Conservation (phyloP, 495 filamentous ascomycete genomes). For the Elasticomyces elasticus region DNA sequence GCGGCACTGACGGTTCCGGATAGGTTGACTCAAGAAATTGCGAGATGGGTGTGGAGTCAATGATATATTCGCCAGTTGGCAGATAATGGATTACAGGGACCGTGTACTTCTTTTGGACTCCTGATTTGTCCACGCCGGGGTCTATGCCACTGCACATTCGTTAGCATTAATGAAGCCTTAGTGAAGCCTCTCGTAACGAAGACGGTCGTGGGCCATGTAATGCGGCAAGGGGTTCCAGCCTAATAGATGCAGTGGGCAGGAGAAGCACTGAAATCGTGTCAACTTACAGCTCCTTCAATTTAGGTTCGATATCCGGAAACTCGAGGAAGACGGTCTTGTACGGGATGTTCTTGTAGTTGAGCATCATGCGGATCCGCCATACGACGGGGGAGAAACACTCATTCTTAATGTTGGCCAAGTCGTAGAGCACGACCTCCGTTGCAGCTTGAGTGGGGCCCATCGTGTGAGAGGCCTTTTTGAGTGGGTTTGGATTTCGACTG, state of each 20-base stretch:
- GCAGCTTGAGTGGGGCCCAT: constrained; percentile 23
- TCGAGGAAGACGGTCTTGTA: constrained; percentile 36
- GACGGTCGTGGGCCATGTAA: too few relatives aligned
- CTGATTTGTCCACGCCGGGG: constrained; percentile 21
- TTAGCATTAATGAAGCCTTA: too few relatives aligned
- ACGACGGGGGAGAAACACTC: constrained; percentile 36
- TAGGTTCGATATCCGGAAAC: constrained; percentile 38
- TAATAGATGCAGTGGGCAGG: too few relatives aligned
- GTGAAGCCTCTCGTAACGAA: too few relatives aligned
- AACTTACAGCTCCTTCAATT: constrained; percentile 34
- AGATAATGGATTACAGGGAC: constrained; percentile 37
- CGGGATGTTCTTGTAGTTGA: constrained; percentile 36
- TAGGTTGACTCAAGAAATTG: constrained; percentile 37
- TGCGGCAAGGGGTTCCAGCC: too few relatives aligned
- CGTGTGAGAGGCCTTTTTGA: background rate
- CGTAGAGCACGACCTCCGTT: constrained; percentile 35
- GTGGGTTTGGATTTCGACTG: too few relatives aligned
- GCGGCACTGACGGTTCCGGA: constrained; percentile 28
- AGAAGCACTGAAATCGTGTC: constrained; percentile 9
- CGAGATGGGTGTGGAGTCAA: constrained; percentile 34
- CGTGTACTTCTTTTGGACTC: constrained; percentile 29
- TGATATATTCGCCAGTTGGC: constrained; percentile 34
- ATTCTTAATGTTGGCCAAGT: constrained; percentile 35
- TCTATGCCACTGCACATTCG: constrained; percentile 24
- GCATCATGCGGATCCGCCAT: constrained; percentile 39